phyloP scores from a whole-genome alignment of 345 rosid species.

The Acer saccharum region DNA sequence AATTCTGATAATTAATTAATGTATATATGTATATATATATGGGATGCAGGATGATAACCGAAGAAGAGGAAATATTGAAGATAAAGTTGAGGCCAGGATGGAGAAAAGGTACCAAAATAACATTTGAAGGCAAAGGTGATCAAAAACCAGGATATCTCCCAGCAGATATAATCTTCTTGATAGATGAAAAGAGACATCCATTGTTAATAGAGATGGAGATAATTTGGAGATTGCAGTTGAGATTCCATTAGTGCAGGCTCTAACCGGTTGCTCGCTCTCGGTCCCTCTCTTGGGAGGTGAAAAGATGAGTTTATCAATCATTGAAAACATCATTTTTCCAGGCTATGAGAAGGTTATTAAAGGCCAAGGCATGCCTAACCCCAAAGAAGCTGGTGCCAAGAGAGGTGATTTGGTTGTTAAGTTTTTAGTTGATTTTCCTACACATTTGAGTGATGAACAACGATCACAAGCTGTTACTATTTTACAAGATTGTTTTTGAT shows the following conservation, averaged over 20 bases:
- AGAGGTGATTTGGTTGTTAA: constrained; percentile 66
- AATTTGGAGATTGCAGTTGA: constrained; percentile 68
- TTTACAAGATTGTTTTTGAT: constrained; percentile 53
- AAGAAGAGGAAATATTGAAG: constrained; percentile 66
- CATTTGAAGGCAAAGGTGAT: constrained; percentile 86
- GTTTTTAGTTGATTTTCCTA: constrained; percentile 65
- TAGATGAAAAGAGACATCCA: constrained; percentile 66
- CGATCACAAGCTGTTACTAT: constrained; percentile 46
- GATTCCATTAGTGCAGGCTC: constrained; percentile 76
- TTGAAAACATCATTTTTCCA: constrained; percentile 54
- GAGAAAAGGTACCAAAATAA: constrained; percentile 83
- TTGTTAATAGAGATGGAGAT: constrained; percentile 60
- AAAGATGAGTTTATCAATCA: constrained; percentile 47
- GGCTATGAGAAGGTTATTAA: constrained; percentile 60
- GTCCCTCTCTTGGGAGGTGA: constrained; percentile 73
- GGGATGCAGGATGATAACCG: constrained; percentile 45
- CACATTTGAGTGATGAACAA: constrained; percentile 50
- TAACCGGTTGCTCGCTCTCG: constrained; percentile 69
- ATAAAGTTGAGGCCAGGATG: constrained; percentile 85
- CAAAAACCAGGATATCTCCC: constrained; percentile 77
- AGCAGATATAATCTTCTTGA: constrained; percentile 57
- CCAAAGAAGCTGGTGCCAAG: constrained; percentile 31
- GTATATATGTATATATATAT: no score
- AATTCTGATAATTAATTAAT: neutral
- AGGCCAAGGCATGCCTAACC: constrained; percentile 77